Evolutionary conservation across 257 asterid genomes (phyloP), one percentile per base, ranked within the genome.

Genomic region (Salvia miltiorrhiza): DNA sequence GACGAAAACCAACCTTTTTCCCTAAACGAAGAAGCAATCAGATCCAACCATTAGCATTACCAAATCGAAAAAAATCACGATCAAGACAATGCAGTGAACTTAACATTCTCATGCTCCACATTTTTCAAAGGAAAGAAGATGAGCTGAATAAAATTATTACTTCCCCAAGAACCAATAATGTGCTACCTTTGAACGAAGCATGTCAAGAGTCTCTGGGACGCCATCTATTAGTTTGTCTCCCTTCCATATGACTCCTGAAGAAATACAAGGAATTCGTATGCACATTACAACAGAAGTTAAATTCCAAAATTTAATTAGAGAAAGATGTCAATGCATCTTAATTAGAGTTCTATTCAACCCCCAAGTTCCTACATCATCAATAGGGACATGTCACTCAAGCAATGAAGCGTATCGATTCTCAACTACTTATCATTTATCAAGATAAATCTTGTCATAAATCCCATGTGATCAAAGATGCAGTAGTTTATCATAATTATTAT

Each of bases 131-230:
- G 48, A 40, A 66, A 56, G 60, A 11, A 67, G 30, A 56, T 35
- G 32, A 40, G 2, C 24, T 47, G 47, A 9, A 11, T 30, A 16
- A 5, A 23, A 9, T 9, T 44, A 62, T 20, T 7, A 17, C 32
- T 32, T 32, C 49, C 43, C 37, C 24, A 23, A 63, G 59, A 70
- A 66, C 40, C 21, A 45, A 47, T 13, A 40, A 58, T 77, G 48
- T 47, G 11, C 81, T 71, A 90, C 99, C 96, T 86, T 93, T 69
- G 95, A 73, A 39, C 99, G 85, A 72, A 93, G 97, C 90, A 93
- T 63, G 83, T 90, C 99, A 53, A 93, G 94, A 59, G 99, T 93
- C 81, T 93, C 99, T 16, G 99, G 99, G 69, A 93, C 99, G 52
- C 99, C 97, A 60, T 88, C 97, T 30, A 93, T 93, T 60, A 93